Base-by-base conservation (phyloP, 345 rosid genomes). In the Clausena lansium region DNA sequence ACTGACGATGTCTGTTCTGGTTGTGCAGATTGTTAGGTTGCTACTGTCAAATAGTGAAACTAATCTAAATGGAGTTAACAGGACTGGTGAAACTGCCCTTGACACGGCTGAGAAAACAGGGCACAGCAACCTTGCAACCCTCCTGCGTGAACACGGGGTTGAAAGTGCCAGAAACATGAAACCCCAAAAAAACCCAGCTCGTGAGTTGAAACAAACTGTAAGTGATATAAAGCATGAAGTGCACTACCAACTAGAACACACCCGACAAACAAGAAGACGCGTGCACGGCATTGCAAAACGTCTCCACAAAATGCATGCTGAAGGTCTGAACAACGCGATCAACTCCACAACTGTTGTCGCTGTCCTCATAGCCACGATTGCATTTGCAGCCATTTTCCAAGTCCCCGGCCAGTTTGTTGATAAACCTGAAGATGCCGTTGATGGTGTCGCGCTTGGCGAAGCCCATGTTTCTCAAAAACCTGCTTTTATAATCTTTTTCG, bases 211-310 rank as follows among this genome's bases (percentile, higher is more conserved):
- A 67, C 97, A 92, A 82, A 95, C 97, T 0, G 99, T 95, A 39
- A 95, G 99, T 17, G 98, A 95, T 84, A 93, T 95, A 74, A 95
- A 95, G 76, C 98, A 95, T 28, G 98, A 93, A 81, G 98, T 95
- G 52, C 96, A 93, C 71, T 69, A 93, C 85, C 98, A 95, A 78
- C 88, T 95, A 4, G 99, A 95, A 76, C 99, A 91, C 88, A 90
- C 94, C 7, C 91, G 93, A 17, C 98, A 92, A 76, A 95, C 99
- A 1, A 83, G 98, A 66, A 93, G 80, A 76, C 91, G 90, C 22
- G 97, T 95, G 61, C 98, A 93, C 71, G 95, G 94, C 76, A 93
- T 95, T 6, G 97, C 98, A 2, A 93, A 93, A 83, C 92, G 93
- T 62, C 73, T 95, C 67, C 91, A 90, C 85, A 93, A 93, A 83